Conservation (phyloP, 495 filamentous ascomycete species). For the Jackrogersella multiformis region DNA sequence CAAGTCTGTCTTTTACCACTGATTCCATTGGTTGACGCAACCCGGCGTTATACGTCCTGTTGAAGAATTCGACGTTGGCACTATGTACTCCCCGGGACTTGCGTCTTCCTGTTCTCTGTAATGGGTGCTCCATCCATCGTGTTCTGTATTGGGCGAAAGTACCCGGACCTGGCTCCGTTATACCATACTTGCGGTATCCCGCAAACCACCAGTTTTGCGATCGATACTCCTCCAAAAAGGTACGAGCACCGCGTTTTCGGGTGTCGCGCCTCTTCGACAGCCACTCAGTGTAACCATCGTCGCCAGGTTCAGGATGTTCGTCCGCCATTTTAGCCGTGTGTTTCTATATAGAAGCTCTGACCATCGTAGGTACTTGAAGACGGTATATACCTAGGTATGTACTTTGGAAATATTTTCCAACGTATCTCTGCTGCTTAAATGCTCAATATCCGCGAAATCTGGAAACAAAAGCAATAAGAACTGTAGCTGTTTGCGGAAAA, state of each 20-base stretch:
- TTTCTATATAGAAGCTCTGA: too few species aligned
- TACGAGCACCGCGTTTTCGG: not conserved
- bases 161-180: not conserved
- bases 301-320: too few species aligned
- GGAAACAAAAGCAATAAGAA: too few species aligned
- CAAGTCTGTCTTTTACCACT: not conserved
- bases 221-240: constrained; percentile 4
- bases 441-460: too few species aligned
- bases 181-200: not conserved
- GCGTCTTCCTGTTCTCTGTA: not conserved
- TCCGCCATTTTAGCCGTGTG: too few species aligned
- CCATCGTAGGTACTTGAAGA: too few species aligned
- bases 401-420: too few species aligned
- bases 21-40: not conserved
- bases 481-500: not conserved
- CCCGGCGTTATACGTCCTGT: too few species aligned
- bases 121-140: not conserved
- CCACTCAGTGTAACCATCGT: too few species aligned
- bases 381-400: too few species aligned
- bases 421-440: too few species aligned
- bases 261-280: not conserved
- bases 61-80: too few species aligned
- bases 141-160: not conserved
- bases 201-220: constrained; percentile 6
- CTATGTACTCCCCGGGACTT: not conserved